Evolutionary conservation across 1,284 basidiomycete species (phyloP), one percentile per base, ranked within the genome.

Genomic region (Earliella scabrosa): DNA sequence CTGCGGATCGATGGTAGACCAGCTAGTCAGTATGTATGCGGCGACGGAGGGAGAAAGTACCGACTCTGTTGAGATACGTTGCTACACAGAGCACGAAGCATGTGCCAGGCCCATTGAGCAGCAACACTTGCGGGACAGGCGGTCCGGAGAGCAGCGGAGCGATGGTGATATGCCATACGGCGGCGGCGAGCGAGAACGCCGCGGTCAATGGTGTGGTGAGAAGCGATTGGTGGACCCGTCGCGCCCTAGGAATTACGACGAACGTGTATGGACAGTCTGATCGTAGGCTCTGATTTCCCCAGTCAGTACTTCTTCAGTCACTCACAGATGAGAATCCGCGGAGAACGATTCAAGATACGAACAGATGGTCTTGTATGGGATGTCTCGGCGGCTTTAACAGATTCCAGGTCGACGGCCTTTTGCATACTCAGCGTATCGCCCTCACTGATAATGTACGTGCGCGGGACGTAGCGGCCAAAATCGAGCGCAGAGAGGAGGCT

Each of bases 41-140:
- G 10, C 13, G 5, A 14, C 11, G 24, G 51, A 9, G 36, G 45
- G 20, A 24, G 26, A 50, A 52, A 21, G 9, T 8, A 2, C 76
- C 90, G 67, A 95, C 97, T 70, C 87, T 83, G 58, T 91, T 87
- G 24, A 94, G 63, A 67, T 89, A 91, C 13, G 86, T 80, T 0
- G 92, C 86, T 6, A 83, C 58, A 50, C 90, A 93, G 16, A 99
- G 79, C 2, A 91, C 79, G 31, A 97, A 86, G 68, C 93, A 97
- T 3, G 97, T 98, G 9, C 96, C 97, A 0, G 97, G 97, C 6
- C 97, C 97, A 71, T 99, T 99, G 40, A 99, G 73, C 50, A 99
- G 73, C 24, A 99, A 76, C 23, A 95, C 77, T 58, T 98, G 94
- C 13, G 87, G 85, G 66, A 87, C 88, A 1, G 77, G 72, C 16